Base-by-base conservation (phyloP, 106 monocot genomes). In the Xerophyta viscosa region DNA sequence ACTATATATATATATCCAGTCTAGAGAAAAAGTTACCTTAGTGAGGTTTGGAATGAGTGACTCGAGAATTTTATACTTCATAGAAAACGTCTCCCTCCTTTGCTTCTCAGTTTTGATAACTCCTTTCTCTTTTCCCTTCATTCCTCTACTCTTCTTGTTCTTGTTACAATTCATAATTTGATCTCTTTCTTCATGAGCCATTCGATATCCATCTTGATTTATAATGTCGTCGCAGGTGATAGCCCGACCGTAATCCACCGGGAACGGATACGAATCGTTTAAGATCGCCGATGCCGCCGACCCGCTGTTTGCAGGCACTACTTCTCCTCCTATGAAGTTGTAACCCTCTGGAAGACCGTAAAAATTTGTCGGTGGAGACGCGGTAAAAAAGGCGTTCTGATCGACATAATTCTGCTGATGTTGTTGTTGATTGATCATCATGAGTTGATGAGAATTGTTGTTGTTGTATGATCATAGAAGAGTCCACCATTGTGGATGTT, bases 91-190 rank as follows among this genome's bases (percentile, higher is more conserved):
- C 33, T 69, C 64, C 43, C 84, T 67, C 48, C 84, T 64, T 24
- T 84, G 71, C 66, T 79, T 84, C 79, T 84, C 84, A 29, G 79
- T 75, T 44, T 75, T 71, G 30, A 33, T 39, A 1, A 47, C 46
- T 9, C 65, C 70, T 4, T 47, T 50, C 50, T 1, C 12, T 2
- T 22, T 50, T 29, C 12, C 46, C 1, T 55, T 51, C 27, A 31
- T 44, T 21, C 58, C 21, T 21, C 29, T 18, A 0, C 27, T 30
- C 0, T 27, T 46, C 43, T 15, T 24, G 15, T 6, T 15, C 0
- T 24, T 29, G 0, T 39, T 33, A 48, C 53, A 46, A 45, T 66
- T 68, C 50, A n/a, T 54, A 0, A 6, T 22, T 0, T 25, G 15
- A 5, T 52, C 37, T 7, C 39, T 17, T n/a, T 41, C 63, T 37